These are phyloP conservation scores for Trametes versicolor DNA, from an alignment of 1,284 basidiomycete species.

Conservation along the genomic window DNA sequence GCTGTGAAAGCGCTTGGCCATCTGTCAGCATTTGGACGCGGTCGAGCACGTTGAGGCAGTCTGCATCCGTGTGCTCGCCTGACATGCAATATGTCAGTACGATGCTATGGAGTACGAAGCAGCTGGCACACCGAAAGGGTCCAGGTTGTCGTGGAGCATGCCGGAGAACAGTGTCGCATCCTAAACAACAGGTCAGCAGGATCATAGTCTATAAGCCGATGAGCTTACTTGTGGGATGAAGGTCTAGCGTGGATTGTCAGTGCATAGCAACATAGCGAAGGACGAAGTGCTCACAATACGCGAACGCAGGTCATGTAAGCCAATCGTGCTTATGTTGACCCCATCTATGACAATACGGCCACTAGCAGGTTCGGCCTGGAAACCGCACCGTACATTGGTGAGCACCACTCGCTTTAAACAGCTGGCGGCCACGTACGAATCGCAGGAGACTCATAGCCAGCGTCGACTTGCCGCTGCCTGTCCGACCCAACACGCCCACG, in stretches of 20 bases:
- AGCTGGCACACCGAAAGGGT: conserved; percentile 73
- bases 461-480: conserved; percentile 85
- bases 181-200: conserved; percentile 44
- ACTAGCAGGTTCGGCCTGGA: conserved; percentile 76
- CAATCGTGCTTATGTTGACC: conserved; percentile 90
- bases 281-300: conserved; percentile 60
- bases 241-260: conserved; percentile 53
- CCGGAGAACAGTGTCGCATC: conserved; percentile 89
- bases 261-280: neutral
- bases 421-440: conserved; percentile 63
- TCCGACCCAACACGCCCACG: conserved; percentile 79
- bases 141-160: conserved; percentile 86
- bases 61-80: conserved; percentile 85
- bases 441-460: conserved; percentile 88
- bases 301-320: conserved; percentile 86
- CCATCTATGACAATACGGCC: conserved; percentile 90
- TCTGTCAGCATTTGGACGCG: conserved; percentile 72
- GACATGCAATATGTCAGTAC: conserved; percentile 15
- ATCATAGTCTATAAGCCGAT: neutral
- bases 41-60: conserved; percentile 73
- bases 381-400: conserved; percentile 4
- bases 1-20: conserved; percentile 56
- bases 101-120: conserved; percentile 19
- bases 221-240: conserved; percentile 78
- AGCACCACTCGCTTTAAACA: conserved; percentile 3